Base-by-base conservation (phyloP, 805 yeast species). In the Starmerella gropengiesseri region DNA sequence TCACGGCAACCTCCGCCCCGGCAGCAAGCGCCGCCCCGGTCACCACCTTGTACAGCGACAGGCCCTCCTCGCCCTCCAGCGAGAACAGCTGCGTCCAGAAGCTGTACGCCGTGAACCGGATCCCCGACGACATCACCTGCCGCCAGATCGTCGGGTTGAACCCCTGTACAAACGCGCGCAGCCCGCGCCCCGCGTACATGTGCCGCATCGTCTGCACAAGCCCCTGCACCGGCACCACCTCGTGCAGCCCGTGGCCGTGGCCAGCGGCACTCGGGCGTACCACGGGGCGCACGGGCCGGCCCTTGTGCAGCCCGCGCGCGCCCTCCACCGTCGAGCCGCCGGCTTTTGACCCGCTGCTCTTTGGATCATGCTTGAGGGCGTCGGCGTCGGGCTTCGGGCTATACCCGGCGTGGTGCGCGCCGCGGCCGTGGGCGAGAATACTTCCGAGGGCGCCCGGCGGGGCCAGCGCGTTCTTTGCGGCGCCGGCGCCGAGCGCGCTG, bases 31-130 rank as follows among this genome's bases (percentile, higher is more conserved):
- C 77, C 2, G 93, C 75, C 1, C 74, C 66, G 17, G 48, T 52
- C 14, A 63, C 43, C 7, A 57, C 48, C 45, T 58, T 58, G 20
- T 46, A 48, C 23, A 50, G 31, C 5, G 54, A 37, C 31, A 59
- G 42, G 12, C 47, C 44, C 37, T 50, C 53, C 30, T 49, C 53
- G 17, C 51, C 53, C 37, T 49, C 48, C 8, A 52, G 52, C 18
- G 51, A 49, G 20, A 56, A 46, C 35, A 77, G 53, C 57, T 86
- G 95, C 54, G 81, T 78, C 25, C 91, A 64, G 20, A 80, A 70
- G 46, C 82, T 82, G 63, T 81, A 89, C 0, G 86, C 73, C 5
- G 94, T 81, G 50, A 86, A 81, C 71, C 94, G 75, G 1, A 84
- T 86, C 31, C 82, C 74, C 17, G 94, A 77, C 48, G 81, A 80